Percentiles rank a stretch among this genome's conserved stretches.
Conservation (phyloP, 306 rosid genomes). For the Parietaria judaica region DNA sequence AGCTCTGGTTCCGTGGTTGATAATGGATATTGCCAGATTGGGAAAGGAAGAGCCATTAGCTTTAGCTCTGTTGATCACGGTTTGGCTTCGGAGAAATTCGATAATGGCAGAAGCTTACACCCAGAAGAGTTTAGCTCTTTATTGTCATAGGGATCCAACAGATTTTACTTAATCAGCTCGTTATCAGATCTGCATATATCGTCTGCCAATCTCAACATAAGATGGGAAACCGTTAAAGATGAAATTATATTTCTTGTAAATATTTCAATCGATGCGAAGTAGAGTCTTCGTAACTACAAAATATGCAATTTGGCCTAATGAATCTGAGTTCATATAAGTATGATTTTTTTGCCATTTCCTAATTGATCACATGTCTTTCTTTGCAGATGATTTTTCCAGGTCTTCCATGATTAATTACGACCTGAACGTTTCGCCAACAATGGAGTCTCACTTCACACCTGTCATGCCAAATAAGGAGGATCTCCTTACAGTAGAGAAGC, state of each 20-base stretch:
- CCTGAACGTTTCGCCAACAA: slow-evolving; percentile 30
- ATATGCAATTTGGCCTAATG: slow-evolving; percentile 5
- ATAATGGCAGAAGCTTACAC: slow-evolving; percentile 17
- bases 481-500: slow-evolving; percentile 20
- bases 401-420: slow-evolving; percentile 28
- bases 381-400: slow-evolving; percentile 44
- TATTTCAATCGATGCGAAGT: background rate
- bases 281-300: slow-evolving; percentile 11
- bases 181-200: too few species aligned
- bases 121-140: slow-evolving; percentile 24
- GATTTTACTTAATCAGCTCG: too few species aligned
- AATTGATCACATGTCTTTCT: background rate
- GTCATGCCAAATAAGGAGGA: slow-evolving; percentile 22
- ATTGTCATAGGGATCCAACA: too few species aligned
- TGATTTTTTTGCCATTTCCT: slow-evolving; percentile 1
- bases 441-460: slow-evolving; percentile 36
- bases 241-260: background rate
- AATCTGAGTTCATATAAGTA: slow-evolving; percentile 5
- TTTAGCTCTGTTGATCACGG: too few species aligned
- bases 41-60: too few species aligned
- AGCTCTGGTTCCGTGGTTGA: background rate
- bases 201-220: too few species aligned
- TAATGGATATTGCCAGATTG: too few species aligned
- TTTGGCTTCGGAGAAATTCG: too few species aligned
- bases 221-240: too few species aligned